A percentile compares a stretch with the other conserved stretches of the same genome.
These are phyloP conservation scores for Endoconidiophora polonica DNA, from an alignment of 2,329 filamentous ascomycete genomes.

Conservation along the genomic window DNA sequence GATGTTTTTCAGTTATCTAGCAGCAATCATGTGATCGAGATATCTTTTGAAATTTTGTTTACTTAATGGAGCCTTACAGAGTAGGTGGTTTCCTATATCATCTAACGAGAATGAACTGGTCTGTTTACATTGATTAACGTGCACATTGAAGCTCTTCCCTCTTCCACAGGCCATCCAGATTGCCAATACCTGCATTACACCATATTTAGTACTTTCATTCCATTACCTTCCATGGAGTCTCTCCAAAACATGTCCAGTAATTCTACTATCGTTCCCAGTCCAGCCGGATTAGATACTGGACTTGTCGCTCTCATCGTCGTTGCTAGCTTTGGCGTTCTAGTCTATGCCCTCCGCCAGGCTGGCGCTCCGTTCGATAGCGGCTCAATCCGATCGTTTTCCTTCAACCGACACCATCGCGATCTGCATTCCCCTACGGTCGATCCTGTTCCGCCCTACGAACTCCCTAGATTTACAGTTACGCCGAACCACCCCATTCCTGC, in stretches of 20 bases:
- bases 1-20: neutral
- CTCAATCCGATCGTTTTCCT: neutral
- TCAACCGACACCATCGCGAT: neutral
- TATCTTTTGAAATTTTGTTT: constrained; percentile 2
- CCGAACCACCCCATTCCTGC: neutral
- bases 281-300: constrained; percentile 6
- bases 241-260: neutral
- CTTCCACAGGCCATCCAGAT: too few species aligned
- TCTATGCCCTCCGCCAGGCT: constrained; percentile 8
- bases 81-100: too few species aligned
- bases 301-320: constrained; percentile 8
- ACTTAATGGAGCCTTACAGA: too few species aligned
- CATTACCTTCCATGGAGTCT: neutral
- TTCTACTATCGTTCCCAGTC: neutral
- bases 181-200: too few species aligned
- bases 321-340: constrained; percentile 9
- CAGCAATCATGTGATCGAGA: constrained; percentile 4
- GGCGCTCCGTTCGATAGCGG: neutral
- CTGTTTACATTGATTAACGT: too few species aligned
- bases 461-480: constrained; percentile 3
- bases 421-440: constrained; percentile 6
- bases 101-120: too few species aligned
- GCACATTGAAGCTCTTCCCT: too few species aligned
- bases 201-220: neutral
- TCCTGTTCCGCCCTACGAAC: constrained; percentile 11